Percentiles rank a stretch among this genome's conserved stretches.
Evolutionary conservation across 169 alveolate species (phyloP).

Genomic region (Plasmodium vinckei): DNA sequence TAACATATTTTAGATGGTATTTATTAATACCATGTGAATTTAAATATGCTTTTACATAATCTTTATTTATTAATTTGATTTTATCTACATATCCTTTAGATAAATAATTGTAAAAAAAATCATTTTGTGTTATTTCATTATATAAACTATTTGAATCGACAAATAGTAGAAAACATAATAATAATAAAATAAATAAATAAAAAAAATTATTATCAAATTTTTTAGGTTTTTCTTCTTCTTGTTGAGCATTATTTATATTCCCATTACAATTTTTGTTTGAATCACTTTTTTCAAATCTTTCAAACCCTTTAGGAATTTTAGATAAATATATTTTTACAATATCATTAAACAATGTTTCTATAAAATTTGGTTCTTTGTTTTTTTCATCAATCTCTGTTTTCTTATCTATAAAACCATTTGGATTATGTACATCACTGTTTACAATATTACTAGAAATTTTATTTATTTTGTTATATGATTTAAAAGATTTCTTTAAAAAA

Average conservation of each 20-base stretch:
- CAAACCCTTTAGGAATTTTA: constrained; percentile 81
- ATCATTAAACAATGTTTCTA: no score
- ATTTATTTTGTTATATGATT: no score
- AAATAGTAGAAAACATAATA: constrained; percentile 77
- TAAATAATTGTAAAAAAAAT: constrained; percentile 85
- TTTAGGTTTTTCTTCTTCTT: constrained; percentile 29
- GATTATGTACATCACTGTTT: no score
- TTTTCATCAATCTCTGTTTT: no score
- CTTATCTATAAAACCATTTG: no score
- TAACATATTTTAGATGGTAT: constrained; percentile 72
- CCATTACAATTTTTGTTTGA: constrained; percentile 13
- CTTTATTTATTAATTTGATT: constrained; percentile 85
- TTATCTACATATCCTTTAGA: constrained; percentile 87
- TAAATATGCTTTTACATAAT: constrained; percentile 80
- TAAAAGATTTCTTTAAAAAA: no score
- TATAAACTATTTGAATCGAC: constrained; percentile 77
- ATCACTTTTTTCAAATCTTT: constrained; percentile 62
- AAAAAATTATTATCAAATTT: constrained; percentile 77
- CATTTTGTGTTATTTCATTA: constrained; percentile 90
- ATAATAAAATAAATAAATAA: constrained; percentile 63
- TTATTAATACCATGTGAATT: constrained; percentile 71
- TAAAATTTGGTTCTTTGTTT: no score
- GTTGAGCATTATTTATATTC: constrained; percentile 11
- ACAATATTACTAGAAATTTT: no score
- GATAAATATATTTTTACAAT: constrained; percentile 10